phyloP scores from a whole-genome alignment of 345 rosid species.

The Euphorbia pulcherrima region DNA sequence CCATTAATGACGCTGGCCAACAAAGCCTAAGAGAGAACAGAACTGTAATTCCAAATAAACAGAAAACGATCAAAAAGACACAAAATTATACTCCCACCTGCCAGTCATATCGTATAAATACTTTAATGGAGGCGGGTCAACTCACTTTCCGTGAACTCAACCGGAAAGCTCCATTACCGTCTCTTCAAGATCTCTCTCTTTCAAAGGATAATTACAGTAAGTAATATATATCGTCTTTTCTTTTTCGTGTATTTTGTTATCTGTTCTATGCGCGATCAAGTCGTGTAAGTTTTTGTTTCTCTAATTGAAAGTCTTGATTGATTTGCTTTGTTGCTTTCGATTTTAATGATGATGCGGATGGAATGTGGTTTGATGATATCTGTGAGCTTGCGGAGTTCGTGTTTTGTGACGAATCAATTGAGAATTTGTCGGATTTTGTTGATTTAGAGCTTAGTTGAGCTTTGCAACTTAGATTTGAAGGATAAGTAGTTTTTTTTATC shows the following conservation, averaged over 20 bases:
- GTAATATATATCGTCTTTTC: slow-evolving; percentile 9
- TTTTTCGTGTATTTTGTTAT: neutral
- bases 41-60: slow-evolving; percentile 1
- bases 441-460: too few species aligned
- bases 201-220: slow-evolving; percentile 11
- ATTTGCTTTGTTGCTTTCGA: slow-evolving; percentile 4
- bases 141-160: slow-evolving; percentile 34
- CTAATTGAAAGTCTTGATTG: neutral
- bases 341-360: slow-evolving; percentile 1
- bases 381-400: neutral
- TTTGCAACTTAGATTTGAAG: too few species aligned
- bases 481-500: too few species aligned
- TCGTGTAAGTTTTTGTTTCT: neutral
- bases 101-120: slow-evolving; percentile 21
- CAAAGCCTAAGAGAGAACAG: slow-evolving; percentile 1
- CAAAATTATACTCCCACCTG: slow-evolving; percentile 32
- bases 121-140: slow-evolving; percentile 20
- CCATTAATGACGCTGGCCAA: neutral
- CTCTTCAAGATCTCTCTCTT: slow-evolving; percentile 6
- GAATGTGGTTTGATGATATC: neutral
- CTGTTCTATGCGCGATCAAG: neutral
- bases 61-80: neutral
- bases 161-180: slow-evolving; percentile 1
- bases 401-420: neutral
- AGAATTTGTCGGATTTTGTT: too few species aligned